Evolutionary conservation across 805 yeast species (phyloP), one percentile per base, ranked within the genome.

Genomic region (Huiozyma sinensis): DNA sequence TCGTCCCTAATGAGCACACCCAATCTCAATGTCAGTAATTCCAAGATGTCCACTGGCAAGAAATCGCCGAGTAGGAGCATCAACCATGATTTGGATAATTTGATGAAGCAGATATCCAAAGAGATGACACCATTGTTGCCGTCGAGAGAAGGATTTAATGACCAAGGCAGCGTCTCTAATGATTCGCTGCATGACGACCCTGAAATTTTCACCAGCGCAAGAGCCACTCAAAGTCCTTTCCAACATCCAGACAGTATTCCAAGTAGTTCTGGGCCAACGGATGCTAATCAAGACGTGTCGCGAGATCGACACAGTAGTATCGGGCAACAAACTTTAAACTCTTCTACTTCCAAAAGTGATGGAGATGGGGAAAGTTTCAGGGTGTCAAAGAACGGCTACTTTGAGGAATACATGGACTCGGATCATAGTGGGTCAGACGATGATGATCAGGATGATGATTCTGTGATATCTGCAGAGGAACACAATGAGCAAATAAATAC

Each of bases 21-120:
- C 6, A 27, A 6, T 17, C 7, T 38, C 32, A 38, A 38, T 12
- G 28, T 27, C 28, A 27, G n/a, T 29, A 38, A 6, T 12, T 8
- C n/a, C n/a, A 8, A 32, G 4, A 12, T 10, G 9, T 9, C 28
- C 29, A 10, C 5, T 4, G 37, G 17, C 30, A 41, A 37, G 31
- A 10, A 31, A 4, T 38, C 48, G 6, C 46, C 50, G 5, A 40
- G 46, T 13, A 48, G 50, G 35, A 42, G 45, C 8, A 54, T 56
- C 7, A 59, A 53, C 44, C 58, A 53, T 27, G 64, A 57, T 38
- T 44, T 61, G 36, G 65, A 61, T 37, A 46, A 53, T 39, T 36
- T 61, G 30, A 60, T 61, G 63, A 50, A 46, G 4, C 58, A 61
- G 35, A 58, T 61, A 9, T 60, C 65, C 6, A 54, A 50, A 40